Conservation (phyloP, 257 asterid species). For the Penstemon barbatus region DNA sequence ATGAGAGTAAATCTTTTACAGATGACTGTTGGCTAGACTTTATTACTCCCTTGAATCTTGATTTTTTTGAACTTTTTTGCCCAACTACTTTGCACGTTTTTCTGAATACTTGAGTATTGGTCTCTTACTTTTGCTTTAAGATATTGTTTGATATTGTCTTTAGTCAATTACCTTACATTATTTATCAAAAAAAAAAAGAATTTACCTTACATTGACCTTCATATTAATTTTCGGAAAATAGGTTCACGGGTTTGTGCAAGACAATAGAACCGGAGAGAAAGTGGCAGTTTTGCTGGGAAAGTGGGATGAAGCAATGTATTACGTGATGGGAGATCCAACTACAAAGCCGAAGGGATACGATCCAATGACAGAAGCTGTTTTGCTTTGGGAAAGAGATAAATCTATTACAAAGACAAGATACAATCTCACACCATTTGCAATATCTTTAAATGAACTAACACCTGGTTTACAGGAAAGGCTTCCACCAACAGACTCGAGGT, state of each 20-base stretch:
- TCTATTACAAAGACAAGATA: conserved; percentile 79
- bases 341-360: conserved; percentile 95
- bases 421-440: conserved; percentile 90
- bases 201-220: not conserved
- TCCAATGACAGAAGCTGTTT: conserved; percentile 90
- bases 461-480: conserved; percentile 68
- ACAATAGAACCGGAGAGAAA: conserved; percentile 92
- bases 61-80: conserved; percentile 1
- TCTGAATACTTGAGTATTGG: conserved; percentile 7
- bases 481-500: conserved; percentile 93
- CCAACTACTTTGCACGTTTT: conserved; percentile 8
- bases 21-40: not conserved
- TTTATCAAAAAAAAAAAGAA: no score
- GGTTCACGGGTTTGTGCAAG: conserved; percentile 99
- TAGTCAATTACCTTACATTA: no score
- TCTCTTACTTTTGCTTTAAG: not conserved
- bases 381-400: conserved; percentile 96
- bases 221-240: conserved; percentile 25
- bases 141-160: not conserved
- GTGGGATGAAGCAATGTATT: conserved; percentile 98
- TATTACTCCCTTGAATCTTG: not conserved
- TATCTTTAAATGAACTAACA: conserved; percentile 88
- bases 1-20: not conserved
- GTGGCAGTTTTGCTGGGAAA: conserved; percentile 90
- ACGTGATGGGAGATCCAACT: conserved; percentile 91